phyloP scores from a whole-genome alignment of 768 basidiomycete genomes.

The Serendipita sp. region DNA sequence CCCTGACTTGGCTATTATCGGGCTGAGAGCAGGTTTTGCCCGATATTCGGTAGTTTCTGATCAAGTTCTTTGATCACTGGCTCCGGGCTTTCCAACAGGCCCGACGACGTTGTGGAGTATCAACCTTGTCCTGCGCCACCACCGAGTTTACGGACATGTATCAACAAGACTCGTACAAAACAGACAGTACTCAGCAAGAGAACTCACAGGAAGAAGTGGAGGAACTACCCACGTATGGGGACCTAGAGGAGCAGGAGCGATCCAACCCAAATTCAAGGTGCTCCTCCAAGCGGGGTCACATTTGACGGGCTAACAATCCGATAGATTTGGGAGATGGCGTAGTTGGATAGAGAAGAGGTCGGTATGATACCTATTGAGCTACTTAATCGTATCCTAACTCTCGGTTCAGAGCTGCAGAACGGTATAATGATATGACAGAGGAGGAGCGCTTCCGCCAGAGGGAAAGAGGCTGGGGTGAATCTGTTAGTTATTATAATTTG shows the following conservation, averaged over 20 bases:
- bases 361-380: constrained; percentile 6
- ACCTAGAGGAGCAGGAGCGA: constrained; percentile 59
- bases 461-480: constrained; percentile 54
- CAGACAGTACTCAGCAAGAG: constrained; percentile 17
- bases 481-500: constrained; percentile 17
- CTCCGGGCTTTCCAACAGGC: too few species aligned
- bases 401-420: constrained; percentile 55
- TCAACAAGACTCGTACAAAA: too few species aligned
- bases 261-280: constrained; percentile 55
- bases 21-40: too few species aligned
- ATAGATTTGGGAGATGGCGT: constrained; percentile 70
- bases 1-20: too few species aligned
- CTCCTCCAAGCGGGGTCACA: constrained; percentile 1
- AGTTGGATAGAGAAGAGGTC: constrained; percentile 83
- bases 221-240: constrained; percentile 62
- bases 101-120: too few species aligned
- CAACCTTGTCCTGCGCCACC: too few species aligned
- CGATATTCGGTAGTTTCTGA: too few species aligned
- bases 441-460: constrained; percentile 41
- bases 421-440: constrained; percentile 48
- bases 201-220: constrained; percentile 29
- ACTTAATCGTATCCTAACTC: not conserved
- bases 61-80: too few species aligned
- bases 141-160: too few species aligned
- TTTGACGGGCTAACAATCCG: not conserved